phyloP scores from a whole-genome alignment of 2,329 filamentous ascomycete genomes.

The Ascosphaera pollenicola region DNA sequence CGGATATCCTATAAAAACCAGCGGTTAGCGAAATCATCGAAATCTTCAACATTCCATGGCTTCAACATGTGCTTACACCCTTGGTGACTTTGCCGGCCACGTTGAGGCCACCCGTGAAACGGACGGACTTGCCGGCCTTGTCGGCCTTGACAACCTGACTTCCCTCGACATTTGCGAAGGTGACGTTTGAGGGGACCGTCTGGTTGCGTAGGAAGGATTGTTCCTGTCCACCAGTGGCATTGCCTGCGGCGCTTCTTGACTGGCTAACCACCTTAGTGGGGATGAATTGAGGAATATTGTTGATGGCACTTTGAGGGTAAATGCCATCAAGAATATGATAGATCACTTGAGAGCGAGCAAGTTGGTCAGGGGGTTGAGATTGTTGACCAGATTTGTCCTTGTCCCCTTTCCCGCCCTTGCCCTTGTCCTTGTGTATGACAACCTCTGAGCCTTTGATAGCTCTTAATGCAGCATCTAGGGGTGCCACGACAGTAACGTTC shows the following conservation, averaged over 20 bases:
- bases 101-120: constrained; percentile 27
- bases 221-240: not conserved
- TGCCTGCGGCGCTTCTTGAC: not conserved
- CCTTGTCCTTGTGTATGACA: not conserved
- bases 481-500: constrained; percentile 37
- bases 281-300: constrained; percentile 18
- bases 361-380: constrained; percentile 11
- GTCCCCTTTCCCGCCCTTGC: not conserved
- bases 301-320: constrained; percentile 17
- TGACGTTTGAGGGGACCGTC: constrained; percentile 27
- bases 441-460: not conserved
- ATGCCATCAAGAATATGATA: constrained; percentile 38
- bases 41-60: not conserved
- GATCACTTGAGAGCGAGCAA: constrained; percentile 13
- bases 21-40: not conserved
- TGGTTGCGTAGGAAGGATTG: not conserved
- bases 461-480: constrained; percentile 27
- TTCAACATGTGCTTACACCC: constrained; percentile 19
- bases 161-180: constrained; percentile 35
- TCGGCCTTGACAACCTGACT: constrained; percentile 33
- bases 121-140: constrained; percentile 23
- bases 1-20: constrained; percentile 22
- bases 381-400: constrained; percentile 7
- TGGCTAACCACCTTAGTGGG: constrained; percentile 7
- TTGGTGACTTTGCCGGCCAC: constrained; percentile 26